A percentile compares a stretch with the other conserved stretches of the same genome.
phyloP scores from a whole-genome alignment of 1,284 basidiomycete genomes.

The Malassezia arunalokei region DNA sequence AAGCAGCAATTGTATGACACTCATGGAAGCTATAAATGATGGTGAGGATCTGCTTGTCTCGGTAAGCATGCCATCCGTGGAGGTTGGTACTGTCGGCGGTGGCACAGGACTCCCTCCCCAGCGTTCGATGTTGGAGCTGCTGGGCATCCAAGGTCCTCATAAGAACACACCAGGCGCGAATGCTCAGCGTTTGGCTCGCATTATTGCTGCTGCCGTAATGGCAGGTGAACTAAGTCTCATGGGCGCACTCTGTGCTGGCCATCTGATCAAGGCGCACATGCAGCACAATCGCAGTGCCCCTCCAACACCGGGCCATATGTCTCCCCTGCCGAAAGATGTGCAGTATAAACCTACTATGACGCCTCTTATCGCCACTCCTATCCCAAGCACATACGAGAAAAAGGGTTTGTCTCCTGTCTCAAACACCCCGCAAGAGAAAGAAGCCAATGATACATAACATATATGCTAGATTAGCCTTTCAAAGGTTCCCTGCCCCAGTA shows the following conservation, averaged over 20 bases:
- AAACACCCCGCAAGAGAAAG: no score
- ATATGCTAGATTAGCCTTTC: no score
- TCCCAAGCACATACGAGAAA: not conserved
- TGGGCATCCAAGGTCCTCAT: slow-evolving; percentile 40
- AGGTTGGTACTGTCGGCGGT: slow-evolving; percentile 69
- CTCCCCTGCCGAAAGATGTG: slow-evolving; percentile 16
- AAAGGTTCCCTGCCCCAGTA: no score
- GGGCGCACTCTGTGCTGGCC: slow-evolving; percentile 40
- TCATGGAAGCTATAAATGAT: slow-evolving; percentile 89
- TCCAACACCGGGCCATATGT: slow-evolving; percentile 36
- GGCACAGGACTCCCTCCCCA: slow-evolving; percentile 55
- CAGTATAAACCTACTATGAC: slow-evolving; percentile 16
- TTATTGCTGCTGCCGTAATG: slow-evolving; percentile 45
- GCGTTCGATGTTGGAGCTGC: slow-evolving; percentile 41
- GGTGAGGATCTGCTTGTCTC: slow-evolving; percentile 67
- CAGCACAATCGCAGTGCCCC: slow-evolving; percentile 44
- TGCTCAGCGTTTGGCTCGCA: slow-evolving; percentile 41
- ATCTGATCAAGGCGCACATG: slow-evolving; percentile 46
- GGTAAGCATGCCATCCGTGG: slow-evolving; percentile 45
- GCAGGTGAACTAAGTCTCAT: slow-evolving; percentile 44
- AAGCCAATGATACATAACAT: no score
- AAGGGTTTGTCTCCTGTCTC: not conserved
- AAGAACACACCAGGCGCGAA: slow-evolving; percentile 40
- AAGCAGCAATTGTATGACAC: slow-evolving; percentile 92
- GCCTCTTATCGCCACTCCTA: slow-evolving; percentile 14